Evolutionary conservation across 139 green algal genomes (phyloP).

Genomic region (Yamagishiella unicocca): DNA sequence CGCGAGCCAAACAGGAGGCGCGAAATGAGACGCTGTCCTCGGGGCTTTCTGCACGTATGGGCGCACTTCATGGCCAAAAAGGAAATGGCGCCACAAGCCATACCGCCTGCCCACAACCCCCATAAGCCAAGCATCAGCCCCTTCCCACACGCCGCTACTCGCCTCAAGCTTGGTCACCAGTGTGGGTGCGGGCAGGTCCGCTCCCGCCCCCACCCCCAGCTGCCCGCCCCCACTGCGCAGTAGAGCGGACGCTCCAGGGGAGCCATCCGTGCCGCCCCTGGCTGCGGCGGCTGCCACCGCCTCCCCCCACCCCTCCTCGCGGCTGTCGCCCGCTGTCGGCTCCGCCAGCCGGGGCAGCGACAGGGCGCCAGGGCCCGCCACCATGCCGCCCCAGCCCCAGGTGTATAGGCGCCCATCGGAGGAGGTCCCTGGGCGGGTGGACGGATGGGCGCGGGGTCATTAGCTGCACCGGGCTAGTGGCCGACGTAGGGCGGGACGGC

Average conservation of each 20-base stretch:
- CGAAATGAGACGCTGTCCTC: neutral
- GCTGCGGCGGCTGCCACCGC: neutral
- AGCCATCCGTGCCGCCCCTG: neutral
- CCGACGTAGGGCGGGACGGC: neutral
- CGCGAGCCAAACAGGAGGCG: neutral
- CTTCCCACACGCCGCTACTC: neutral
- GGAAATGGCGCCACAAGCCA: neutral
- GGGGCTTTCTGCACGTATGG: neutral
- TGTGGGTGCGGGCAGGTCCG: neutral
- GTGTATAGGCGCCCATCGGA: constrained; percentile 3
- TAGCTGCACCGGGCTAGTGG: neutral
- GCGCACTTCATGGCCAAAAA: neutral
- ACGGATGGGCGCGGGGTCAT: neutral
- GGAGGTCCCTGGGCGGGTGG: neutral
- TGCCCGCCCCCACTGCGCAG: neutral
- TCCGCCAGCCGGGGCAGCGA: neutral
- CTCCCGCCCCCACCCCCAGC: neutral
- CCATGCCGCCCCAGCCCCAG: neutral
- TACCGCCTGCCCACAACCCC: neutral
- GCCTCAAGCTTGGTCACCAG: constrained; percentile 20
- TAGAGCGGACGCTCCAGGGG: neutral
- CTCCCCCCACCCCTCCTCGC: neutral
- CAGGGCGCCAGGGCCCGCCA: neutral
- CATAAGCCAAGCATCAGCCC: neutral
- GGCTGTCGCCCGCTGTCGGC: neutral